Evolutionary conservation across 768 basidiomycete species (phyloP), one percentile per base, ranked within the genome.

Genomic region (Lentinula aciculospora): DNA sequence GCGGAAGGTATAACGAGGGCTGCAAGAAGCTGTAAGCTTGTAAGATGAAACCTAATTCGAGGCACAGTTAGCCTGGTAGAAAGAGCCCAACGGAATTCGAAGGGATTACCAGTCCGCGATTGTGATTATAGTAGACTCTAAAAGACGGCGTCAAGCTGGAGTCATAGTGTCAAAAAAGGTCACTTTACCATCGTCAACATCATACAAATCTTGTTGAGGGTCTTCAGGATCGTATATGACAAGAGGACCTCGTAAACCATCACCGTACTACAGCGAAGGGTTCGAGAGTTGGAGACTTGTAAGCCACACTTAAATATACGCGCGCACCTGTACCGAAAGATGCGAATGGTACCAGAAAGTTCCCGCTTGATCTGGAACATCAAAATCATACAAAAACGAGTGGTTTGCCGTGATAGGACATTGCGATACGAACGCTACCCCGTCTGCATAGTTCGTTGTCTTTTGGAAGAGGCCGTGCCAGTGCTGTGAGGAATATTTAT

Each of bases 241-340:
- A 49, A 77, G 55, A 2, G 76, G 71, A 2, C 73, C 73, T 37
- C 74, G 64, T 47, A 76, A 64, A 0, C 74, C 75, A 29, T 76
- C 75, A 25, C 75, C 76, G 49, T 74, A 76, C 60, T 76, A 74
- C 63, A 10, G n/a, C n/a, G n/a, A n/a, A n/a, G n/a, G n/a, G n/a
- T n/a, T n/a, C n/a, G n/a, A n/a, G n/a, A n/a, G n/a, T n/a, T n/a
- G n/a, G n/a, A n/a, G n/a, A n/a, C n/a, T n/a, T n/a, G n/a, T n/a
- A n/a, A n/a, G n/a, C n/a, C n/a, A n/a, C n/a, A n/a, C n/a, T n/a
- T n/a, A n/a, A n/a, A 7, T 3, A 17, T n/a, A 59, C 23, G 27
- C 15, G 44, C 39, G 31, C 13, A 51, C 50, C 37, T 53, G 49
- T 13, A 58, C 47, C 17, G 21, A 44, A 36, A 58, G 36, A 32